Base-by-base conservation (phyloP, 768 basidiomycete genomes). In the Mycena leptocephala region DNA sequence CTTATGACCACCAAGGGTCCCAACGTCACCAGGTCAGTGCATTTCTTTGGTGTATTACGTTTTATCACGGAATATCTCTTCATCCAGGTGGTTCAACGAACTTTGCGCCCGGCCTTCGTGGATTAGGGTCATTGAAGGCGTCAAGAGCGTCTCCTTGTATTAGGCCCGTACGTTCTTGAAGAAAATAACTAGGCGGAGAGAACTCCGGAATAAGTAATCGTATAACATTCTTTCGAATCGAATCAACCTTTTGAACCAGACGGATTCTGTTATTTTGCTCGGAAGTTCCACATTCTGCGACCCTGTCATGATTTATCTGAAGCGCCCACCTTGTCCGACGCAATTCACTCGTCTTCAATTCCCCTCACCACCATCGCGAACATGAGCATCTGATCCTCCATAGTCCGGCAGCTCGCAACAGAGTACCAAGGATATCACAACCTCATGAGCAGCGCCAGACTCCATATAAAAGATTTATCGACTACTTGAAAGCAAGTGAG, bases 81-180 rank as follows among this genome's bases (percentile, higher is more conserved):
- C 39, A 32, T 16, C 14, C 7, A 8, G 90, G 69, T 92, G 91
- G 91, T 92, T 88, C 87, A 86, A 88, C 69, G 89, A 87, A 24
- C 81, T 92, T 58, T 82, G 84, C 14, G 82, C 87, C 18, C 85
- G 91, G 63, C 82, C 86, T 16, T 83, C 90, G 2, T 92, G 91
- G 91, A 76, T 80, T 68, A 85, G 87, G 0, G 88, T 90, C 43
- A 88, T 89, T 81, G 82, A 85, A 16, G 86, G 86, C 1, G 82
- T 81, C 30, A 75, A 79, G 51, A 72, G 74, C 53, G 80, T 43
- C 7, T 32, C 62, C 1, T 70, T 61, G 61, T 70, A 75, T 28
- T 75, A 48, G 53, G 26, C 3, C 28, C 37, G 48, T 10, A 8
- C 1, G 46, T 8, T 20, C 16, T 18, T 18, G 22, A 46, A 14